Evolutionary conservation across 2,329 filamentous ascomycete species (phyloP).

Genomic region (Didymella segeticola): DNA sequence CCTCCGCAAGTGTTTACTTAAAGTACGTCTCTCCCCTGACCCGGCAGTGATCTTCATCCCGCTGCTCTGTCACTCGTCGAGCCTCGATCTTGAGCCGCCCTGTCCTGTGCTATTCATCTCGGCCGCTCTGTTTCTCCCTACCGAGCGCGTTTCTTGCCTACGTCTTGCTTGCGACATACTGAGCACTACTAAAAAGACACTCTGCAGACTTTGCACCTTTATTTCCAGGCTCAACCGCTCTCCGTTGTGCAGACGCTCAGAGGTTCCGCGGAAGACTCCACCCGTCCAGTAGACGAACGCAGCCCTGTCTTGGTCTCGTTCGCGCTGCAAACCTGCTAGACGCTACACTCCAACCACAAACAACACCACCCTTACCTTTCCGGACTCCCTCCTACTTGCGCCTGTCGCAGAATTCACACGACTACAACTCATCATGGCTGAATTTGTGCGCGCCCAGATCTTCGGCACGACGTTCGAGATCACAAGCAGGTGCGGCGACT

Average conservation of each 20-base stretch:
- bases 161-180: constrained; percentile 9
- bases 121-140: constrained; percentile 27
- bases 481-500: constrained; percentile 79
- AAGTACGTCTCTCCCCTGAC: constrained; percentile 24
- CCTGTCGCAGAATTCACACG: constrained; percentile 29
- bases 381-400: constrained; percentile 24
- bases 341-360: constrained; percentile 23
- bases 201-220: constrained; percentile 4
- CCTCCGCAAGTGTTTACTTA: constrained; percentile 19
- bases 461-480: constrained; percentile 99
- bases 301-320: constrained; percentile 25
- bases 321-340: constrained; percentile 38
- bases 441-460: constrained; percentile 99
- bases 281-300: constrained; percentile 30
- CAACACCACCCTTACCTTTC: constrained; percentile 24
- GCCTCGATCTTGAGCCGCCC: constrained; percentile 23
- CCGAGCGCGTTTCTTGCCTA: constrained; percentile 26
- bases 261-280: constrained; percentile 22
- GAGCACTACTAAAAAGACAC: constrained; percentile 3
- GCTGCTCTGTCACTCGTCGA: constrained; percentile 24
- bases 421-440: constrained; percentile 75
- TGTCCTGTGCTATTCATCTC: constrained; percentile 26
- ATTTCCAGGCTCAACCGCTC: constrained; percentile 7
- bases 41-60: constrained; percentile 37
- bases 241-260: constrained; percentile 13